A percentile compares a stretch with the other conserved stretches of the same genome.
These are phyloP conservation scores for Picea glauca DNA, from an alignment of 75 land plant genomes.

Conservation along the genomic window DNA sequence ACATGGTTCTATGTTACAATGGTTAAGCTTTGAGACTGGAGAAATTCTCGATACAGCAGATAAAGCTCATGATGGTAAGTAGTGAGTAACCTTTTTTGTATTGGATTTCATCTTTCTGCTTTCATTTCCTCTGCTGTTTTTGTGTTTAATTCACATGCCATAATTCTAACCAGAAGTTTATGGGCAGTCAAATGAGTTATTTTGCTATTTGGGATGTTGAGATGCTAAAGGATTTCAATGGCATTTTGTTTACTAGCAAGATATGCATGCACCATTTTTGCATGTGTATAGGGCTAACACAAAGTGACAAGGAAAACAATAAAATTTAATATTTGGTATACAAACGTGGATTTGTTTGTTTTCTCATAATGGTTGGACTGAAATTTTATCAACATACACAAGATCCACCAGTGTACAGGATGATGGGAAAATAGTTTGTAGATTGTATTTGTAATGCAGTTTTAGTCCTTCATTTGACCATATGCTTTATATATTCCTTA, in stretches of 20 bases:
- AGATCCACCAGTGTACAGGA: too few relatives aligned
- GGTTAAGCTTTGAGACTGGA: slow-evolving; percentile 78
- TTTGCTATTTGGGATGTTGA: neutral
- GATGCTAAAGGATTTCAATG: neutral
- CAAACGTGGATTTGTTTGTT: neutral
- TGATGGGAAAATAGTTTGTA: neutral
- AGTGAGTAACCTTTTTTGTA: neutral
- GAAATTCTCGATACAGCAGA: slow-evolving; percentile 87
- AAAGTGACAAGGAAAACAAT: neutral
- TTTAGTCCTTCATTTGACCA: neutral
- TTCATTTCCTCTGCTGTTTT: neutral
- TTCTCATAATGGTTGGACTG: neutral
- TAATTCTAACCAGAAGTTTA: neutral
- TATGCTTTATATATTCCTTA: neutral
- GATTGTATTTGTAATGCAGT: neutral
- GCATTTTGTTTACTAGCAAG: neutral
- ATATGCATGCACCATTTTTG: neutral
- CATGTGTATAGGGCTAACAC: neutral
- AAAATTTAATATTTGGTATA: neutral
- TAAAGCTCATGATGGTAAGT: slow-evolving; percentile 90
- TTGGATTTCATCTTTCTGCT: neutral
- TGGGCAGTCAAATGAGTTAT: too few relatives aligned
- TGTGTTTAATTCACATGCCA: neutral
- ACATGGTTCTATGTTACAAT: slow-evolving; percentile 80
- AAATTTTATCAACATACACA: too few relatives aligned